phyloP scores from a whole-genome alignment of 106 monocot species.

The Dendrobium huoshanense region DNA sequence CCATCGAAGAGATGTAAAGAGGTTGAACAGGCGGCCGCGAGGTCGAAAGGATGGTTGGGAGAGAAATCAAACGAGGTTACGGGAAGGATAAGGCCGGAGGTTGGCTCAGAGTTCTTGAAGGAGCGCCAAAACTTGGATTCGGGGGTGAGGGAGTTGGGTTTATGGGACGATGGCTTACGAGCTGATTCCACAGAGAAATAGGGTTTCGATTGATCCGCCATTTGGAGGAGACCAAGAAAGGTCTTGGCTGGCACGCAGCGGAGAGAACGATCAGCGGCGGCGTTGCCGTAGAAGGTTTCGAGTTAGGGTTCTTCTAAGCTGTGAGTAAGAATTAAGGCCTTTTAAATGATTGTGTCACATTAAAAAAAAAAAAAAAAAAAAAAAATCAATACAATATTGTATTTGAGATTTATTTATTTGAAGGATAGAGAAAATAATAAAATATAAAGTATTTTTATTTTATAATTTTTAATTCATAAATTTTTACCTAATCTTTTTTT shows the following conservation, averaged over 20 bases:
- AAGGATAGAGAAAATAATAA: no score
- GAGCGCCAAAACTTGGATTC: slow-evolving; percentile 82
- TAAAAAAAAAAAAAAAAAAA: no score
- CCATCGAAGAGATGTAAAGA: slow-evolving; percentile 45
- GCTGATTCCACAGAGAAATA: slow-evolving; percentile 54
- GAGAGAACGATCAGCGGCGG: no score
- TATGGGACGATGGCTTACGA: slow-evolving; percentile 16
- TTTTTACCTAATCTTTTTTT: no score
- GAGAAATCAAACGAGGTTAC: slow-evolving; percentile 73
- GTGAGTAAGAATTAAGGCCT: no score
- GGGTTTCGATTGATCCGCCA: slow-evolving; percentile 23
- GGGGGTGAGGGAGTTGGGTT: slow-evolving; percentile 24
- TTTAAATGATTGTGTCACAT: no score
- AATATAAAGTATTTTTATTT: no score
- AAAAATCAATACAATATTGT: no score
- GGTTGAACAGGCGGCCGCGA: slow-evolving; percentile 55
- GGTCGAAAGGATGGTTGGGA: slow-evolving; percentile 44
- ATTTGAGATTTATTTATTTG: no score
- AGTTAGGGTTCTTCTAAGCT: no score
- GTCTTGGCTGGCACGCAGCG: background rate
- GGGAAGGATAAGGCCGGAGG: slow-evolving; percentile 43
- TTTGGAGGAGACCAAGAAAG: slow-evolving; percentile 1
- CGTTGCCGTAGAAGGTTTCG: no score
- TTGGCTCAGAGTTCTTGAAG: slow-evolving; percentile 47
- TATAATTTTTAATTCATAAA: no score